Base-by-base conservation (phyloP, 768 basidiomycete species). In the Holtermanniella nyarrowii region DNA sequence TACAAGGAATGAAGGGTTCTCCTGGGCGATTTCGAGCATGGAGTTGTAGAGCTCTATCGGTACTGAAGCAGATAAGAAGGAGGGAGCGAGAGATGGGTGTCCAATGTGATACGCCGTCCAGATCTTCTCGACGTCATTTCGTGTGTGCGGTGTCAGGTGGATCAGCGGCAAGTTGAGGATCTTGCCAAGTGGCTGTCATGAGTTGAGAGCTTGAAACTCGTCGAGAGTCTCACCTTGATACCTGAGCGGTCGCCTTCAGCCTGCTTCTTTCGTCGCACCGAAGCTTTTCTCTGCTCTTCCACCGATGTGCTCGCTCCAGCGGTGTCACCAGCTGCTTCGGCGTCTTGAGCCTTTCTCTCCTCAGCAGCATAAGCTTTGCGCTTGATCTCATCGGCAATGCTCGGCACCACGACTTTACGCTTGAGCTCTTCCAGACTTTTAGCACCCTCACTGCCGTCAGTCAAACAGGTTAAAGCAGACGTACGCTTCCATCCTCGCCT, bases 51-150 rank as follows among this genome's bases (percentile, higher is more conserved):
- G 77, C 5, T 78, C 76, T 47, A 84, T 57, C 1, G 91, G 84
- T 16, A 95, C 77, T 4, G 82, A 76, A 1, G 93, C 93, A 53
- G 84, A 91, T 24, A 96, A 77, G 66, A 79, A 89, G 10, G 85
- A 82, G 14, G 86, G 84, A 0, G 87, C 86, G 0, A 87, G 82
- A 10, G 79, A 77, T 1, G 86, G 84, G 25, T 86, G 82, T 3
- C 85, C 81, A 13, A 80, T 78, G 67, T 97, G 91, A 64, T 91
- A 96, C 0, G 85, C 78, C 2, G 81, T 86, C 93, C 93, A 97
- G 0, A 96, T 76, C 0, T 82, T 77, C 3, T 83, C 78, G 60
- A 99, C 78, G 65, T 87, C 85, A 10, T 79, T 78, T 4, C 81
- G 50, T 2, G 84, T 82, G 66, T 88, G 85, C 0, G 84, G 79